phyloP scores from a whole-genome alignment of 192 early-diverging fungal species.

The Lunasporangiospora selenospora region DNA sequence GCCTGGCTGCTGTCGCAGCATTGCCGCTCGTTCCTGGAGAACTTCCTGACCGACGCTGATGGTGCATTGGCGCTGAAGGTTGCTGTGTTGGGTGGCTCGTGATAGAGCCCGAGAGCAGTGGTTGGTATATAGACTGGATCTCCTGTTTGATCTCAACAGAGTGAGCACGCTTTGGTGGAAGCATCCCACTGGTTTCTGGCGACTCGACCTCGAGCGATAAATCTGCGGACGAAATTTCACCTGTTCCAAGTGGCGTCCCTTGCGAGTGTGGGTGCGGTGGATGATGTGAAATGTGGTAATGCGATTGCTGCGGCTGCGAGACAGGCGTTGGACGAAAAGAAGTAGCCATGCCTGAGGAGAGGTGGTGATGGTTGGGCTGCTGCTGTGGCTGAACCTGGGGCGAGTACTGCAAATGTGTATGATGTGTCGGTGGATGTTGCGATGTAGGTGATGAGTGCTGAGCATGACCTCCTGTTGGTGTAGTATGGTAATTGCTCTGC shows the following conservation, averaged over 20 bases:
- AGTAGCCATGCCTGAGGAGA: constrained; percentile 33
- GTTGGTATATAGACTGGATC: constrained; percentile 28
- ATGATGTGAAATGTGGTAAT: constrained; percentile 19
- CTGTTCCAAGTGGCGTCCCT: neutral
- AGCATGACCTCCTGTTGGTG: constrained; percentile 5
- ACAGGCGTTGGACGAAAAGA: constrained; percentile 15
- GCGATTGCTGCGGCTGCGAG: neutral
- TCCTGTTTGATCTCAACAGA: constrained; percentile 40
- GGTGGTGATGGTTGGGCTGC: constrained; percentile 16
- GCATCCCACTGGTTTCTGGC: constrained; percentile 1
- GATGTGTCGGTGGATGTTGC: neutral
- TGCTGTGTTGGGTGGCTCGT: too few relatives aligned
- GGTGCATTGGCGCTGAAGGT: constrained; percentile 1
- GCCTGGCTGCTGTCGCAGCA: too few relatives aligned
- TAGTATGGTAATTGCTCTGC: too few relatives aligned
- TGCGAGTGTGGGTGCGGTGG: constrained; percentile 11
- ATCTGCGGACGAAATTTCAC: constrained; percentile 15
- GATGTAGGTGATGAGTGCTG: neutral
- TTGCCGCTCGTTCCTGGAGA: constrained; percentile 13
- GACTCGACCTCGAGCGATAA: constrained; percentile 23
- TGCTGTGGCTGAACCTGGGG: constrained; percentile 10
- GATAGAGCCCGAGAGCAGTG: constrained; percentile 21
- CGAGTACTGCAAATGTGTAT: constrained; percentile 1
- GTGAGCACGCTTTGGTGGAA: constrained; percentile 16
- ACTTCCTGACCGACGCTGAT: constrained; percentile 7